These are phyloP conservation scores for Colletotrichum orchidophilum DNA, from an alignment of 2,329 filamentous ascomycete species.

Conservation along the genomic window DNA sequence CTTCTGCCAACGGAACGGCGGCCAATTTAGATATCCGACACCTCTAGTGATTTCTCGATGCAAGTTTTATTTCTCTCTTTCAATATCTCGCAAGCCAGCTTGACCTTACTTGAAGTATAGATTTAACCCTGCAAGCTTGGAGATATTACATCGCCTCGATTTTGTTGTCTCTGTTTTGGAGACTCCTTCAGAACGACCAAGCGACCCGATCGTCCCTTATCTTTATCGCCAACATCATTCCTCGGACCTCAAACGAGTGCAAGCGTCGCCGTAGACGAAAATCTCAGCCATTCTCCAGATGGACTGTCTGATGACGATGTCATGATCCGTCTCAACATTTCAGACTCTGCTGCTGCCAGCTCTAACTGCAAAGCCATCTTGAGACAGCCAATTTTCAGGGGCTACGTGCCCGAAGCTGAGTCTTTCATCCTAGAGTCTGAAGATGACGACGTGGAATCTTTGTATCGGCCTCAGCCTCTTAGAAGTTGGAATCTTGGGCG, in stretches of 20 bases:
- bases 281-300: not conserved
- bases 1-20: conserved; percentile 45
- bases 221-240: not conserved
- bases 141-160: conserved; percentile 44
- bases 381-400: conserved; percentile 43
- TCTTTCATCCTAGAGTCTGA: conserved; percentile 34
- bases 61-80: not conserved
- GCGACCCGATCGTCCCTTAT: not conserved
- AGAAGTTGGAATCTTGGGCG: conserved; percentile 23
- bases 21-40: conserved; percentile 44
- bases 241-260: not conserved
- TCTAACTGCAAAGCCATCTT: conserved; percentile 39
- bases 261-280: not conserved
- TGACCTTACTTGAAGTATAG: conserved; percentile 32
- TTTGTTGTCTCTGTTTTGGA: conserved; percentile 39
- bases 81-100: too few relatives aligned
- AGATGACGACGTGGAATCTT: conserved; percentile 27
- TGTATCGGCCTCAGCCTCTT: not conserved
- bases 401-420: conserved; percentile 34
- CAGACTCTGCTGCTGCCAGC: conserved; percentile 31
- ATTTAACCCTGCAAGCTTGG: conserved; percentile 47
- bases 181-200: not conserved
- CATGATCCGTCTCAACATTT: conserved; percentile 24
- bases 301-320: conserved; percentile 13
- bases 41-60: conserved; percentile 41